Evolutionary conservation across 371 early-diverging fungal species (phyloP).

Genomic region (Rhizopus delemar): DNA sequence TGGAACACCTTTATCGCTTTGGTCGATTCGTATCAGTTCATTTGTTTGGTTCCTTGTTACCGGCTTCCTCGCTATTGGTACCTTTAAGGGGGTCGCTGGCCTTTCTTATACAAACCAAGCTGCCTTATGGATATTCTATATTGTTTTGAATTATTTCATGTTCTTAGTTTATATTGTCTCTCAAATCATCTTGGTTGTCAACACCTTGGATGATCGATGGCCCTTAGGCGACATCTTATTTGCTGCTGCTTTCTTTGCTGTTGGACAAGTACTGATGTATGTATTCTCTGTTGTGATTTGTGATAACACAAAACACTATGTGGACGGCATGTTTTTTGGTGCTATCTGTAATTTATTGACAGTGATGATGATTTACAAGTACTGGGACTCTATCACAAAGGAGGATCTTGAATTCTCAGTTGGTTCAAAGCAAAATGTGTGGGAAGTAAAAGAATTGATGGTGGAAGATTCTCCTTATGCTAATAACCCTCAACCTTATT

Average conservation of each 20-base stretch:
- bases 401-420: slow-evolving; percentile 89
- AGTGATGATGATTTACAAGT: slow-evolving; percentile 96
- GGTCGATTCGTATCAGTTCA: slow-evolving; percentile 67
- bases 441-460: slow-evolving; percentile 78
- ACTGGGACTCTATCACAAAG: slow-evolving; percentile 92
- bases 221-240: slow-evolving; percentile 77
- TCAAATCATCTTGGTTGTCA: slow-evolving; percentile 79
- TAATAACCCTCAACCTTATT: slow-evolving; percentile 14
- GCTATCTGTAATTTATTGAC: slow-evolving; percentile 72
- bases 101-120: slow-evolving; percentile 57
- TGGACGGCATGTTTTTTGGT: slow-evolving; percentile 88
- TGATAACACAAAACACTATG: slow-evolving; percentile 74
- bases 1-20: slow-evolving; percentile 66
- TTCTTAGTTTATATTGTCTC: slow-evolving; percentile 72
- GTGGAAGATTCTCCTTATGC: slow-evolving; percentile 39
- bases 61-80: slow-evolving; percentile 70
- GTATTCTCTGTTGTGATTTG: slow-evolving; percentile 69
- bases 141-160: slow-evolving; percentile 66
- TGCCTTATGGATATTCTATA: slow-evolving; percentile 71
- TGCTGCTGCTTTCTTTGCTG: slow-evolving; percentile 68
- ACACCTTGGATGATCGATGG: slow-evolving; percentile 85
- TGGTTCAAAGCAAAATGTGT: slow-evolving; percentile 57
- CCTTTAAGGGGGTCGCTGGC: slow-evolving; percentile 61
- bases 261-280: slow-evolving; percentile 69
- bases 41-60: slow-evolving; percentile 61